These are phyloP conservation scores for Schizothecium vesticola DNA, from an alignment of 495 filamentous ascomycete genomes.

Conservation along the genomic window DNA sequence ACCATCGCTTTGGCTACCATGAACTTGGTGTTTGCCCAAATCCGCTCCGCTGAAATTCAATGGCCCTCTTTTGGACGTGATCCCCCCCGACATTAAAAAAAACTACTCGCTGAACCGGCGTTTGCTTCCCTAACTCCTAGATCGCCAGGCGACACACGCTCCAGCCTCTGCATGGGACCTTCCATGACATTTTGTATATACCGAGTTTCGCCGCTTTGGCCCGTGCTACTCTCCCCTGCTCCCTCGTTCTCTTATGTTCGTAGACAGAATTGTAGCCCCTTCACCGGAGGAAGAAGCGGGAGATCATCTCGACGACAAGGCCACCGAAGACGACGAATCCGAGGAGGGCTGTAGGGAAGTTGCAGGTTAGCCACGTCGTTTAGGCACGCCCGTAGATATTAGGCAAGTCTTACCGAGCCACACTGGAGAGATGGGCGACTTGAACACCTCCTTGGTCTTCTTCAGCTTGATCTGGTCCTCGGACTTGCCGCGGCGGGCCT, in stretches of 20 bases:
- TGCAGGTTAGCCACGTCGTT: background rate
- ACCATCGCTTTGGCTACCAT: background rate
- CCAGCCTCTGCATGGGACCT: background rate
- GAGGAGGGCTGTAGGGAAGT: slow-evolving; percentile 54
- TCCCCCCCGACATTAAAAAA: background rate
- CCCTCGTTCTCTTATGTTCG: background rate
- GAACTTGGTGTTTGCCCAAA: background rate
- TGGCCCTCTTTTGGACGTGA: background rate
- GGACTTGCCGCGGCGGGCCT: slow-evolving; percentile 77
- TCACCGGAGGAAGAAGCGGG: slow-evolving; percentile 59
- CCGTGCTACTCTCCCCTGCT: background rate
- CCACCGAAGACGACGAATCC: slow-evolving; percentile 82
- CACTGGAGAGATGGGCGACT: slow-evolving; percentile 70
- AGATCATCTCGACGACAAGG: slow-evolving; percentile 72
- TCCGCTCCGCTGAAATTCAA: background rate
- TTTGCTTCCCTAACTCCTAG: background rate
- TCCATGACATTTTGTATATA: background rate
- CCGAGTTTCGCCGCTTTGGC: background rate
- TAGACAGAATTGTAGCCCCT: background rate
- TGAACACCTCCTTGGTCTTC: slow-evolving; percentile 54
- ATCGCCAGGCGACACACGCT: background rate
- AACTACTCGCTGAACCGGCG: background rate
- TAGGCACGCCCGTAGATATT: background rate
- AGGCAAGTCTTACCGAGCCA: slow-evolving; percentile 68
- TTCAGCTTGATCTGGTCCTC: slow-evolving; percentile 58